A percentile compares a stretch with the other conserved stretches of the same genome.
Evolutionary conservation across 305 asterid species (phyloP).

Genomic region (Fraxinus latifolia): DNA sequence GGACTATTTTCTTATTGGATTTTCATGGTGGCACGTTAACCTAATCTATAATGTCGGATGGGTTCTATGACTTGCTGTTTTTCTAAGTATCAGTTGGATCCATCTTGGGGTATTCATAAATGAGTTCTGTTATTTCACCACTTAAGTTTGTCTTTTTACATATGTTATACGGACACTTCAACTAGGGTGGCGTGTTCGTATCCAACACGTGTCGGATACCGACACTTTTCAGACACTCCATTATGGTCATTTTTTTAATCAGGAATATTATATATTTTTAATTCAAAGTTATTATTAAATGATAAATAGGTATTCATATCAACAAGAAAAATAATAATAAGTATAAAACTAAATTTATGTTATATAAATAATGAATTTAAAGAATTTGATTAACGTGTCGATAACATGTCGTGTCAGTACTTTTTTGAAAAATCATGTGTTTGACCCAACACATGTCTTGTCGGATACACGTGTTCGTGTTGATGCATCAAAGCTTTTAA

Average conservation of each 20-base stretch:
- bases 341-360: background rate
- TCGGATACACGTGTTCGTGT: background rate
- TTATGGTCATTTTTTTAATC: background rate
- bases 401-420: background rate
- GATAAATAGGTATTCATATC: background rate
- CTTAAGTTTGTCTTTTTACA: background rate
- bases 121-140: background rate
- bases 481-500: background rate
- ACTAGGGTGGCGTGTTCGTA: background rate
- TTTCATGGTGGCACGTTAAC: background rate
- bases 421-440: background rate
- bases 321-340: background rate
- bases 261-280: background rate
- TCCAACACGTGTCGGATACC: background rate
- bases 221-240: background rate
- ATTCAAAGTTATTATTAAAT: background rate
- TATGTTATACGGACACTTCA: background rate
- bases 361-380: background rate
- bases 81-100: background rate
- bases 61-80: background rate
- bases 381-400: background rate
- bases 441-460: background rate
- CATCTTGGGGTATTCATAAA: background rate
- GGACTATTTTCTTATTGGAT: background rate
- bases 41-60: background rate